Base-by-base conservation (phyloP, 305 asterid species). In the Striga hermonthica region DNA sequence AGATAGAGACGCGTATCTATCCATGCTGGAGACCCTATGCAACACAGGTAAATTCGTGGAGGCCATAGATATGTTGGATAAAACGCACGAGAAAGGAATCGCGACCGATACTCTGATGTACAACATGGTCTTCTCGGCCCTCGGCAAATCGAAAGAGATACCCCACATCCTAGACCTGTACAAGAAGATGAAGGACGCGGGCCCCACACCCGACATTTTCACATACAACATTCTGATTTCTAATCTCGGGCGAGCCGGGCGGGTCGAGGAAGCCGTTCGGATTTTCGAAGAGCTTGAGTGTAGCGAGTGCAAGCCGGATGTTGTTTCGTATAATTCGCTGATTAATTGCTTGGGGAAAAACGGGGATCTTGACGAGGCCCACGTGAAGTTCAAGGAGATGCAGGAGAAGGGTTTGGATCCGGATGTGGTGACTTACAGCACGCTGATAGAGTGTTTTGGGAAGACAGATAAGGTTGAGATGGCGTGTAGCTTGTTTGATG, bases 201-300 rank as follows among this genome's bases (percentile, higher is more conserved):
- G 95, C n/a, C 94, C 94, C 28, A 65, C 77, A 11, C 95, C 96
- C 4, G 99, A 93, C 60, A 72, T 90, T 57, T 87, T 86, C 71
- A 88, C 99, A n/a, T 93, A 90, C 82, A 93, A 93, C 72, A 88
- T 93, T 74, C 65, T 90, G 78, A 93, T 93, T 60, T 78, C 96
- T 53, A 80, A 94, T 75, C 86, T 87, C 71, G 91, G 98, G 48
- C 77, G 97, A 72, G 83, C 82, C 9, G 98, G 98, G 38, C 76
- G 81, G 68, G 96, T 84, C 12, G 90, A 79, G 38, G 98, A 90
- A 67, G 97, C 96, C 56, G 70, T 87, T 55, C 76, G 76, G 52
- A 49, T 88, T 9, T 93, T 90, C 41, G 97, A 90, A 82, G 99
- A 93, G 55, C 97, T 93, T 38, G 99, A 93, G 82, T 76, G 45